A percentile compares a stretch with the other conserved stretches of the same genome.
Evolutionary conservation across 1,284 basidiomycete genomes (phyloP).

Genomic region (Neonothopanus nambi): DNA sequence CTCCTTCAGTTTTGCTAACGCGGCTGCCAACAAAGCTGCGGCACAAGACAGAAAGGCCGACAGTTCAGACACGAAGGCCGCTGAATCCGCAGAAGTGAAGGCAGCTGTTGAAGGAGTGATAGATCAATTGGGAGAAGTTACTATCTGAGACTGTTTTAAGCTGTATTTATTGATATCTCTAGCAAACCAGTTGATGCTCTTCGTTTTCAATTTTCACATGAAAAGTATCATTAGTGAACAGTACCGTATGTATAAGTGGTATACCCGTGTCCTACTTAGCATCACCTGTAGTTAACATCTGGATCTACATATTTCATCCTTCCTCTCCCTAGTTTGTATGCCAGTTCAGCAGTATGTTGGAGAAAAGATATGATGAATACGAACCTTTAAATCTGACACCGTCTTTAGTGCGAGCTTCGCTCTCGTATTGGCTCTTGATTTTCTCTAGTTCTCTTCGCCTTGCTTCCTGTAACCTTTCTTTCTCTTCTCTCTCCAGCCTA

Average conservation of each 20-base stretch:
- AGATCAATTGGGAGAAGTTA: slow-evolving; percentile 43
- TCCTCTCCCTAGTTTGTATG: slow-evolving; percentile 47
- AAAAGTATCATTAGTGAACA: background rate
- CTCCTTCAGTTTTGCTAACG: slow-evolving; percentile 70
- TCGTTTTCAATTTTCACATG: background rate
- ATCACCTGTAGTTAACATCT: slow-evolving; percentile 31
- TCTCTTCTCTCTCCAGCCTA: slow-evolving; percentile 69
- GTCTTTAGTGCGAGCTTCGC: slow-evolving; percentile 35
- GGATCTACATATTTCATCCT: slow-evolving; percentile 71
- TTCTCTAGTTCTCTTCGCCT: slow-evolving; percentile 50
- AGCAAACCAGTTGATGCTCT: background rate
- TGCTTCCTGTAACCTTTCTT: slow-evolving; percentile 52
- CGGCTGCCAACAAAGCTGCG: slow-evolving; percentile 44
- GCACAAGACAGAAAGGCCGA: slow-evolving; percentile 4
- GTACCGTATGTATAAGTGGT: background rate
- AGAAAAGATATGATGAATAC: slow-evolving; percentile 10
- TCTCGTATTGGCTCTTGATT: slow-evolving; percentile 43
- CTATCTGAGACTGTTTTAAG: slow-evolving; percentile 18
- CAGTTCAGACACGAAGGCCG: background rate
- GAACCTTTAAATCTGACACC: slow-evolving; percentile 66
- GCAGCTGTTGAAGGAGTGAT: slow-evolving; percentile 31
- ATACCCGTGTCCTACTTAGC: background rate
- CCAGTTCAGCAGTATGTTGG: slow-evolving; percentile 10
- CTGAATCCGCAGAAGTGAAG: slow-evolving; percentile 15
- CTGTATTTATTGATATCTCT: slow-evolving; percentile 7